Base-by-base conservation (phyloP, 2,329 filamentous ascomycete species). In the Hymenoscyphus linearis region DNA sequence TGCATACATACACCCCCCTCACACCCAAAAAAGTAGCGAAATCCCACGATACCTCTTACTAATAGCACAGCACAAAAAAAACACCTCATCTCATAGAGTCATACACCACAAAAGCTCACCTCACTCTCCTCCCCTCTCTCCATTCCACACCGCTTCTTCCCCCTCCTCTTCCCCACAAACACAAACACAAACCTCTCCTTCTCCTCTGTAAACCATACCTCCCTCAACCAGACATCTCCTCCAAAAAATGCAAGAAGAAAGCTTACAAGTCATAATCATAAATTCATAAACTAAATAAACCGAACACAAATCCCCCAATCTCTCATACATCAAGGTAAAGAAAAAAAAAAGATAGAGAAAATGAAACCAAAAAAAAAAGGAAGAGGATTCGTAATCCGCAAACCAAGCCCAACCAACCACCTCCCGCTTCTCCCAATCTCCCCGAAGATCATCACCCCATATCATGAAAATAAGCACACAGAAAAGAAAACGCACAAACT, bases 241-340 rank as follows among this genome's bases (percentile, higher is more conserved):
- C 40, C 3, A 47, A 31, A 31, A 31, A 7, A 7, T 31, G 3
- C 27, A 31, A 31, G 27, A 31, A 31, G 7, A 31, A 31, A 31
- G 4, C 31, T 31, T n/a, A n/a, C n/a, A n/a, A n/a, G n/a, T 44
- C 40, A 47, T 47, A 9, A 3, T 44, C 44, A 47, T 47, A 47
- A 47, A 55, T 57, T 36, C 44, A 47, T 55, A 59, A 57, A 58
- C 61, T 60, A 58, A 58, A 36, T 37, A 18, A 31, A 31, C 31
- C 31, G 10, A 31, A 5, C 31, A 31, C 2, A 31, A 5, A 31
- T 31, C 31, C 10, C 31, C 10, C 31, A 31, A 5, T 4, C 31
- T 31, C 31, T 9, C 58, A 59, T 7, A 52, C 36, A 54, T 34
- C 16, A 34, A 14, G 35, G 12, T 16, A n/a, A 36, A n/a, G 6